Evolutionary conservation across 345 rosid genomes (phyloP), one percentile per base, ranked within the genome.

Genomic region (Citrus maxima): DNA sequence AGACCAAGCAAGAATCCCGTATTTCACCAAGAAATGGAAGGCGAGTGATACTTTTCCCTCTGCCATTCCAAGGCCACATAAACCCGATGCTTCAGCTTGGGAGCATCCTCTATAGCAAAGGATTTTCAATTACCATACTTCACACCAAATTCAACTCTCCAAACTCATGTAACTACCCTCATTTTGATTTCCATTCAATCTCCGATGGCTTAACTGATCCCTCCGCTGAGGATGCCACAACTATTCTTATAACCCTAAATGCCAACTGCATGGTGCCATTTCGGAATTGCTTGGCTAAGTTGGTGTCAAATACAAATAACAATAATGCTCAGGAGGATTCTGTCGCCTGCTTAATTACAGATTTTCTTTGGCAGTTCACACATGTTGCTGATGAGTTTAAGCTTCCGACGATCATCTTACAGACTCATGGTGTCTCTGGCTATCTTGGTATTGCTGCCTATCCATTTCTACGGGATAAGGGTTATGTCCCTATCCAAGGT

Each of bases 61-160:
- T 83, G 46, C 95, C 93, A 54, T 82, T 88, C 32, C 85, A 88
- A 46, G 93, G 93, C 67, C 95, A 89, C 80, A 69, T 88, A 8
- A 87, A 79, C 70, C 88, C 95, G 3, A 89, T 91, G 92, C 81
- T 89, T 35, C 88, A 90, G 35, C 90, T 90, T 12, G 91, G 90
- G 6, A 79, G 70, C 74, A 87, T 89, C 68, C 85, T 90, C 61
- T 84, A 86, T 77, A 72, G 82, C 64, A 54, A 54, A 54, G 58
- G 58, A 54, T 54, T 54, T 54, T 54, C 58, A 19, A 18, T 54
- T 1, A 54, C 58, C 58, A 54, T 54, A 54, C 18, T 54, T 54
- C 58, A 54, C 58, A 54, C 58, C 22, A 54, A 54, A 16, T 54
- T 46, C 22, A 54, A 54, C 58, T 54, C 58, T 5, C 58, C 58